These are phyloP conservation scores for Sclerotinia borealis DNA, from an alignment of 2,329 filamentous ascomycete species.

Conservation along the genomic window DNA sequence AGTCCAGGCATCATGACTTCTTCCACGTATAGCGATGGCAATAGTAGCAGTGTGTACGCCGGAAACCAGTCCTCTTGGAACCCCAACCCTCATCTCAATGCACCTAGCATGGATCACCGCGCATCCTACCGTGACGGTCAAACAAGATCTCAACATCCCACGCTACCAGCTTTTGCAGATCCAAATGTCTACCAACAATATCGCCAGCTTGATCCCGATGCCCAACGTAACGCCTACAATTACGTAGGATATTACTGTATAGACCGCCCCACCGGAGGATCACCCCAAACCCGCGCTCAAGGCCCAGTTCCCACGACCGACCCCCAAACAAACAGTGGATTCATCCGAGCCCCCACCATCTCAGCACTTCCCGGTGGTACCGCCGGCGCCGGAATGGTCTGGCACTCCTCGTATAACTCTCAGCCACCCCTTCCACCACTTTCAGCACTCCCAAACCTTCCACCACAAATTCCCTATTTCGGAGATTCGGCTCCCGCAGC, in stretches of 20 bases:
- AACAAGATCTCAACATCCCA: not conserved
- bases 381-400: not conserved
- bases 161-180: not conserved
- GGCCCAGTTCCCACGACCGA: not conserved
- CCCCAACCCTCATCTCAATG: not conserved
- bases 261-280: not conserved
- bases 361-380: not conserved
- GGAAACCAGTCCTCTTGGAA: not conserved
- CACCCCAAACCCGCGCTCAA: not conserved
- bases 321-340: not conserved
- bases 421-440: not conserved
- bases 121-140: not conserved
- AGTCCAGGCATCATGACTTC: not conserved
- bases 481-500: not conserved
- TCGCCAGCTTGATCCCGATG: not conserved
- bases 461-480: not conserved
- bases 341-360: not conserved
- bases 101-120: not conserved
- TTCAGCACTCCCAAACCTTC: no score
- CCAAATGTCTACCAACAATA: not conserved
- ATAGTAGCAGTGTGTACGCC: not conserved
- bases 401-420: not conserved
- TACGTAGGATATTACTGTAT: not conserved
- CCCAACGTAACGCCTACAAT: not conserved
- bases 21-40: not conserved